phyloP scores from a whole-genome alignment of 768 basidiomycete genomes.

The Agaricus blazei region DNA sequence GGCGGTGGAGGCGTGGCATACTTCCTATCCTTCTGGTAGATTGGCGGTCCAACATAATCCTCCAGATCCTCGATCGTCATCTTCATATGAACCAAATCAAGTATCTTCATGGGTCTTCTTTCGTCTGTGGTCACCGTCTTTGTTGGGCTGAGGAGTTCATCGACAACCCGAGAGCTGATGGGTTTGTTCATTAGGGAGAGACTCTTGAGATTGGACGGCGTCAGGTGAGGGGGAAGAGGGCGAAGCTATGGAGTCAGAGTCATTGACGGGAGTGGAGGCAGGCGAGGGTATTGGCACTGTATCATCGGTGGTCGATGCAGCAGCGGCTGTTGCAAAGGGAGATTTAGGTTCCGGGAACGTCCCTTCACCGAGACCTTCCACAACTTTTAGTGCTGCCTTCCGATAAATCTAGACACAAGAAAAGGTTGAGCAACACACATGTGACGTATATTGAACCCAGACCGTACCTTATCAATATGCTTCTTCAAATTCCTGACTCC shows the following conservation, averaged over 20 bases:
- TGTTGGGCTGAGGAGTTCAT: conserved; percentile 12
- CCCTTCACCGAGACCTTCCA: conserved; percentile 85
- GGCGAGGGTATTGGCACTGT: conserved; percentile 9
- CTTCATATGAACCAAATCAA: conserved; percentile 67
- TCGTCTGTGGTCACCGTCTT: conserved; percentile 65
- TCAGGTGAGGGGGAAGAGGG: background rate
- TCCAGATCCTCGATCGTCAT: conserved; percentile 87
- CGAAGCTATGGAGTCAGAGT: background rate
- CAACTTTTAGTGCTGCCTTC: conserved; percentile 90
- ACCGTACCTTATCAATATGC: conserved; percentile 89
- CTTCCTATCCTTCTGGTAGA: conserved; percentile 94
- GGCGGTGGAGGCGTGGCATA: conserved; percentile 78
- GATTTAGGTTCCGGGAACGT: conserved; percentile 65
- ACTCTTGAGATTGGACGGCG: conserved; percentile 50
- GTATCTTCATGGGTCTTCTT: conserved; percentile 78
- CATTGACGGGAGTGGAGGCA: conserved; percentile 12
- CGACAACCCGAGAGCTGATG: conserved; percentile 10
- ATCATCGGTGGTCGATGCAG: conserved; percentile 10
- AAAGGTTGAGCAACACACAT: background rate
- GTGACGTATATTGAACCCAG: background rate
- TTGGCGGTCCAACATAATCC: conserved; percentile 93
- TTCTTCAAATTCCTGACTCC: conserved; percentile 97
- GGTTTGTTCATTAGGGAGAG: conserved; percentile 32
- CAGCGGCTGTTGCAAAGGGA: conserved; percentile 15
- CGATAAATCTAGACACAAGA: conserved; percentile 72